Evolutionary conservation across 805 yeast species (phyloP).

Genomic region (Pichia sporocuriosa): DNA sequence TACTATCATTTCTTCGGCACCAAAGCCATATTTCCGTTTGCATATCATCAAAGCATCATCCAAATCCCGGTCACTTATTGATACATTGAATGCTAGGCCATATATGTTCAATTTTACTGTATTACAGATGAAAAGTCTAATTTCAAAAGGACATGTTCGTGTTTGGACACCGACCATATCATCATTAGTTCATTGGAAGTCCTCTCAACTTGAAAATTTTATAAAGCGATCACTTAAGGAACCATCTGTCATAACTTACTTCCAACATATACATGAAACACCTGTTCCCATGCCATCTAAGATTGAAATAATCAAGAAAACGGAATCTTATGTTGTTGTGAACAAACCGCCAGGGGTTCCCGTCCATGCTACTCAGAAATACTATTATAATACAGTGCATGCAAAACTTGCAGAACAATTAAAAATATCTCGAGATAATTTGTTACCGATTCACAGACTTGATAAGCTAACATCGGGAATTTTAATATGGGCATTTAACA

Average conservation of each 20-base stretch:
- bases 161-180: neutral
- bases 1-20: too few species aligned
- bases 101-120: slow-evolving; percentile 8
- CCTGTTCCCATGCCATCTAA: slow-evolving; percentile 5
- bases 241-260: slow-evolving; percentile 5
- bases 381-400: slow-evolving; percentile 36
- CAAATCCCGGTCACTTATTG: neutral
- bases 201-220: neutral
- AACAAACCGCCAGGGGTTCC: slow-evolving; percentile 48
- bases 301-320: neutral
- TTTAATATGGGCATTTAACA: slow-evolving; percentile 35
- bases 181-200: neutral
- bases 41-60: neutral
- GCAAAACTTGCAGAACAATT: slow-evolving; percentile 35
- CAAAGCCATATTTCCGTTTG: neutral
- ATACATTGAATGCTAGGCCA: slow-evolving; percentile 10
- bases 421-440: neutral
- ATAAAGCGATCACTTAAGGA: neutral
- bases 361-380: slow-evolving; percentile 44
- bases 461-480: slow-evolving; percentile 50
- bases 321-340: slow-evolving; percentile 30
- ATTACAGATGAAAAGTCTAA: neutral
- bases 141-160: neutral
- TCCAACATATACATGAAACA: slow-evolving; percentile 14
- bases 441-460: slow-evolving; percentile 39